Conservation (phyloP, 192 early-diverging fungal genomes). For the Entomortierella chlamydospora region DNA sequence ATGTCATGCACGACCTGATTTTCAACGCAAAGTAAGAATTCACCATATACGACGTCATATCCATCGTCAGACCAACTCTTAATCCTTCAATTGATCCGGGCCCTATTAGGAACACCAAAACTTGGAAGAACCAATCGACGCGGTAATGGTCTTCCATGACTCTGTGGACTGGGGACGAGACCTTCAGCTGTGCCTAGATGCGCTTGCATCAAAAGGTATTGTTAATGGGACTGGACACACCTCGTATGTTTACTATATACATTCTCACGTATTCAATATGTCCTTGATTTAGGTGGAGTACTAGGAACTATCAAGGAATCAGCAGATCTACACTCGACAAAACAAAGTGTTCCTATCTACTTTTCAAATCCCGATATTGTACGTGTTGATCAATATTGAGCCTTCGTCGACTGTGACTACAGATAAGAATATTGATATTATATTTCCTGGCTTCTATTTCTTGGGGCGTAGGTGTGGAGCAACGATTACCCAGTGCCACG, state of each 20-base stretch:
- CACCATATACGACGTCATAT: not conserved
- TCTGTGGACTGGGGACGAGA: constrained; percentile 90
- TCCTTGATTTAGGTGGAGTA: constrained; percentile 57
- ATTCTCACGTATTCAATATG: not conserved
- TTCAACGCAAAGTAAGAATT: constrained; percentile 34
- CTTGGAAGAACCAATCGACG: constrained; percentile 67
- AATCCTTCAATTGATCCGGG: not conserved
- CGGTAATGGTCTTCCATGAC: constrained; percentile 89
- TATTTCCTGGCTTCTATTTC: too few relatives aligned
- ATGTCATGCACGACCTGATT: constrained; percentile 15
- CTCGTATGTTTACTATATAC: not conserved
- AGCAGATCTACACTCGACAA: constrained; percentile 22
- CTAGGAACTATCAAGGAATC: constrained; percentile 63
- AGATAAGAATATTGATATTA: too few relatives aligned
- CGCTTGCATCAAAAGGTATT: constrained; percentile 53
- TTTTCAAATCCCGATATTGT: constrained; percentile 77
- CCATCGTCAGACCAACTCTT: too few relatives aligned
- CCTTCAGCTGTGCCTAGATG: constrained; percentile 82
- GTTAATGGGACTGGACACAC: not conserved
- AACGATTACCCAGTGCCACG: constrained; percentile 84
- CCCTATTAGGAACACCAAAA: constrained; percentile 44
- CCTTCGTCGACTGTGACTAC: not conserved
- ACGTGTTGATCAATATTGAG: not conserved
- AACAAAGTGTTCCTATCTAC: constrained; percentile 79
- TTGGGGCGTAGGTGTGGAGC: constrained; percentile 75